phyloP scores from a whole-genome alignment of 1,284 basidiomycete genomes.

The Schizophyllum amplum region DNA sequence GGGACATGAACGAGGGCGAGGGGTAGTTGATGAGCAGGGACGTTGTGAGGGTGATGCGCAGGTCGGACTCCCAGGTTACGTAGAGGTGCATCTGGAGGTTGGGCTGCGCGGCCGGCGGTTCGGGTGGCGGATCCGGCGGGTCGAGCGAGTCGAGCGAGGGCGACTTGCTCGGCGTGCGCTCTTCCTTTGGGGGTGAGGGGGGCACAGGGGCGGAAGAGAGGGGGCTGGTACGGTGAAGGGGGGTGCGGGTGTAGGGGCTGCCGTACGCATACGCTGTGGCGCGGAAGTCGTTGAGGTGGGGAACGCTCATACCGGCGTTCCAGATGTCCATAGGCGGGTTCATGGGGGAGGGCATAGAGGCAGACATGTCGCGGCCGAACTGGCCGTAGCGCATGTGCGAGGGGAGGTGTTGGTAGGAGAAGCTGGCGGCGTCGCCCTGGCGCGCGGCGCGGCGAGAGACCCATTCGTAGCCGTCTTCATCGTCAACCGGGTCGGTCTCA shows the following conservation, averaged over 20 bases:
- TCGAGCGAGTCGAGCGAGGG: slow-evolving; percentile 1
- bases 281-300: slow-evolving; percentile 6
- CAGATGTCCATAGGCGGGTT: slow-evolving; percentile 38
- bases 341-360: slow-evolving; percentile 43
- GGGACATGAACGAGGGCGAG: slow-evolving; percentile 88
- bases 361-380: slow-evolving; percentile 48
- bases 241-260: slow-evolving; percentile 22
- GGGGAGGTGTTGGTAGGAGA: slow-evolving; percentile 50
- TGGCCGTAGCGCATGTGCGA: slow-evolving; percentile 65
- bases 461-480: slow-evolving; percentile 72
- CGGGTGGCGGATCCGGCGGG: slow-evolving; percentile 9
- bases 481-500: slow-evolving; percentile 34
- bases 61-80: slow-evolving; percentile 69
- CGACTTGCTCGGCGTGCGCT: slow-evolving; percentile 2
- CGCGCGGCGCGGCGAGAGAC: slow-evolving; percentile 56
- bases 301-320: slow-evolving; percentile 27
- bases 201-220: neutral
- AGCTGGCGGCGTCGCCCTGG: slow-evolving; percentile 46
- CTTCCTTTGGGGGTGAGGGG: slow-evolving; percentile 12
- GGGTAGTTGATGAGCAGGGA: slow-evolving; percentile 96
- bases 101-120: slow-evolving; percentile 36
- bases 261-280: slow-evolving; percentile 20
- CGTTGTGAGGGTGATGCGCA: slow-evolving; percentile 82
- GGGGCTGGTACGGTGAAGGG: neutral
- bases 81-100: slow-evolving; percentile 73